phyloP scores from a whole-genome alignment of 2,329 filamentous ascomycete genomes.

The Chaetomium globosum region DNA sequence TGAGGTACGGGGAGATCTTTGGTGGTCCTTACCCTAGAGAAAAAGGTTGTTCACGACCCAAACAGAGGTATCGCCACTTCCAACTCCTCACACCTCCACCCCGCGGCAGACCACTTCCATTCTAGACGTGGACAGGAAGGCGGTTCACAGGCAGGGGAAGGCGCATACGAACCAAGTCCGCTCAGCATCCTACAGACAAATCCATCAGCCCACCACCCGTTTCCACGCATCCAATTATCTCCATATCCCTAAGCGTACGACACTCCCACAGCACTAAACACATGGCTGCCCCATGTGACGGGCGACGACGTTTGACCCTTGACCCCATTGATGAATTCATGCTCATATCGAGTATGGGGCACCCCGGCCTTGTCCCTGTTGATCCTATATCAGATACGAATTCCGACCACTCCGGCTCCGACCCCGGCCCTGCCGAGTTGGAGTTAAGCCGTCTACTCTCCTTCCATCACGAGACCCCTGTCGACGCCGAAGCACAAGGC shows the following conservation, averaged over 20 bases:
- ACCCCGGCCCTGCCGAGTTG: neutral
- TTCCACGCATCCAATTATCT: neutral
- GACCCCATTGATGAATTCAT: neutral
- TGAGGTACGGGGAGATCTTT: neutral
- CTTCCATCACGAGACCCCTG: neutral
- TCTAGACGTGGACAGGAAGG: neutral
- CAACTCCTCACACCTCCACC: neutral
- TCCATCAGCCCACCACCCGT: neutral
- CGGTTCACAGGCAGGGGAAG: neutral
- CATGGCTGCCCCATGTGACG: neutral
- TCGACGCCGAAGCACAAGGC: neutral
- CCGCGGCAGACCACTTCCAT: neutral
- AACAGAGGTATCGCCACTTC: neutral
- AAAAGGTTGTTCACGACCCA: neutral
- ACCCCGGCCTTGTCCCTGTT: neutral
- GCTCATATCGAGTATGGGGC: neutral
- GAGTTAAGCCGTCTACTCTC: constrained; percentile 1
- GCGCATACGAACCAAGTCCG: neutral
- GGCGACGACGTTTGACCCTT: neutral
- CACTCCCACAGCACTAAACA: neutral
- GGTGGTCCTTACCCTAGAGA: neutral
- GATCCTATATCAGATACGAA: neutral
- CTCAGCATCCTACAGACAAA: neutral
- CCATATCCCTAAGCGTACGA: neutral
- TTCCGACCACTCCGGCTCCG: neutral